These are phyloP conservation scores for Mycena vulgaris DNA, from an alignment of 768 basidiomycete genomes.

Conservation along the genomic window DNA sequence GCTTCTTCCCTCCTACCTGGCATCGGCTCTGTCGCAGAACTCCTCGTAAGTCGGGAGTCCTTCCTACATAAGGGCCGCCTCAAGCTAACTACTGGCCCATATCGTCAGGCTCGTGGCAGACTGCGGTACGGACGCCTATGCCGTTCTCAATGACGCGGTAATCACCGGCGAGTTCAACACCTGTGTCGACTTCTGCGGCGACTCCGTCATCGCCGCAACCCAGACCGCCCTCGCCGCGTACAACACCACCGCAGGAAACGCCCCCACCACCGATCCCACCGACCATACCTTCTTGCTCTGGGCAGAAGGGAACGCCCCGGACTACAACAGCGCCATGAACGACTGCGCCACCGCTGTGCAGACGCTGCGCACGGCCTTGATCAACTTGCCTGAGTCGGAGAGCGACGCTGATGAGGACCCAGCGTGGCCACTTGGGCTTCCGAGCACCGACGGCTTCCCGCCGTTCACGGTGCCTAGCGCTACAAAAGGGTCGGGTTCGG, in stretches of 20 bases:
- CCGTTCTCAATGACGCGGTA: not conserved
- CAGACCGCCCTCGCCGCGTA: constrained; percentile 1
- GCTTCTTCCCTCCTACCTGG: not conserved
- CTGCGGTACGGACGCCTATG: constrained; percentile 1
- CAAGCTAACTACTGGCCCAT: not conserved
- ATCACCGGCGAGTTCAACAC: not conserved
- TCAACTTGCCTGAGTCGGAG: constrained; percentile 1
- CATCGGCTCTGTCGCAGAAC: not conserved
- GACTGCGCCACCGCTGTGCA: not conserved
- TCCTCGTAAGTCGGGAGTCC: constrained; percentile 2
- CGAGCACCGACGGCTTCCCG: constrained; percentile 2
- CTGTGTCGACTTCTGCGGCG: not conserved
- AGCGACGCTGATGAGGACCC: not conserved
- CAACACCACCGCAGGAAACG: not conserved
- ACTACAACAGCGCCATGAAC: not conserved
- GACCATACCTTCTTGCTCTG: not conserved
- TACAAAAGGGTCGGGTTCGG: constrained; percentile 3
- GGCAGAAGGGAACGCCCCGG: constrained; percentile 5
- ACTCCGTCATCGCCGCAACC: not conserved
- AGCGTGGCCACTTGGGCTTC: not conserved
- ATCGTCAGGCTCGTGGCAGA: not conserved
- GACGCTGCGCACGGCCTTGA: not conserved
- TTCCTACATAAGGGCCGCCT: constrained; percentile 2
- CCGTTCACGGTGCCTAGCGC: not conserved
- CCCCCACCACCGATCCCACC: constrained; percentile 3